Conservation (phyloP, 208 protist genomes). For the Angomonas deanei region DNA sequence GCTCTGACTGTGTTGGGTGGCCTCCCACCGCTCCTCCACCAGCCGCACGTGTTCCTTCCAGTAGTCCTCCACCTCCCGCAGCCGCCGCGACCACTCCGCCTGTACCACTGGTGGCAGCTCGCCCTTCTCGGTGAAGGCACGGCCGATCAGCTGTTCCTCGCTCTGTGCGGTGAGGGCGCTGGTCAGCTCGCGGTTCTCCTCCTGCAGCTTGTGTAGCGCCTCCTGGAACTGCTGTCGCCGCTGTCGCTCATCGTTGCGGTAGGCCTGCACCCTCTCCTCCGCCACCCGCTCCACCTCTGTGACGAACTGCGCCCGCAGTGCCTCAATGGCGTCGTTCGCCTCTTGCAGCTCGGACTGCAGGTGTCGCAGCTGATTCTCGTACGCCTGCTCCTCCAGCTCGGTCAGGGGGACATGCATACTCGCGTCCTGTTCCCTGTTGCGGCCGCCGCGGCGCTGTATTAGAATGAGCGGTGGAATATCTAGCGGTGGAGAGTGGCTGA, state of each 20-base stretch:
- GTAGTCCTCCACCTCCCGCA: slow-evolving; percentile 40
- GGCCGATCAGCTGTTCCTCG: neutral
- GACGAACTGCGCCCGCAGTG: slow-evolving; percentile 14
- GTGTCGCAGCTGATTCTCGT: slow-evolving; percentile 24
- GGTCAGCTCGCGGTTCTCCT: slow-evolving; percentile 45
- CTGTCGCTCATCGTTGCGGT: slow-evolving; percentile 31
- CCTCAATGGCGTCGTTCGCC: slow-evolving; percentile 13
- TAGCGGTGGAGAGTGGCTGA: no score
- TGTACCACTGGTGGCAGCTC: slow-evolving; percentile 6
- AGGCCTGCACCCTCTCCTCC: slow-evolving; percentile 13
- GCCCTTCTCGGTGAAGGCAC: neutral
- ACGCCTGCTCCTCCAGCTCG: slow-evolving; percentile 15
- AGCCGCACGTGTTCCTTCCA: slow-evolving; percentile 39
- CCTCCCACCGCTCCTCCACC: slow-evolving; percentile 35
- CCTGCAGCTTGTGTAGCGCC: slow-evolving; percentile 28
- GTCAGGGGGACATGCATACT: slow-evolving; percentile 5
- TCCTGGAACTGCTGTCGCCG: slow-evolving; percentile 42
- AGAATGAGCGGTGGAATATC: no score
- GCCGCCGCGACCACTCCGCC: slow-evolving; percentile 30
- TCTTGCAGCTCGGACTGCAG: slow-evolving; percentile 27
- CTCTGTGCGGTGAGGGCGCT: slow-evolving; percentile 3
- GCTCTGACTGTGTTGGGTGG: slow-evolving; percentile 21
- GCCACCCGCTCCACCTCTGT: slow-evolving; percentile 17
- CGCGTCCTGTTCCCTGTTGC: no score
- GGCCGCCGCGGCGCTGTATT: no score